Conservation (phyloP, 2,329 filamentous ascomycete genomes). For the Arthroderma sp. region DNA sequence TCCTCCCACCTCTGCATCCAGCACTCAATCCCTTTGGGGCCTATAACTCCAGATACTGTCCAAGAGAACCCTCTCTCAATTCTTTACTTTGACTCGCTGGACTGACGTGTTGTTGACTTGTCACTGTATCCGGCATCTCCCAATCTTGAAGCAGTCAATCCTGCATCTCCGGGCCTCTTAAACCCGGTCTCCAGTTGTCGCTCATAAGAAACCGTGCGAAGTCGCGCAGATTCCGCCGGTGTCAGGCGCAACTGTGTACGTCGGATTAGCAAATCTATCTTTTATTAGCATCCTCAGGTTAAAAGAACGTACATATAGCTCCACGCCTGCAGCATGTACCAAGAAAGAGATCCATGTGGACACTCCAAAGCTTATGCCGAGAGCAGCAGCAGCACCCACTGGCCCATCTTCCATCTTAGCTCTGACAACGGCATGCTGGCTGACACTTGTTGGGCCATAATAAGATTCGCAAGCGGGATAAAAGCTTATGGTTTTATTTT, state of each 20-base stretch:
- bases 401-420: conserved; percentile 7
- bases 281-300: too few species aligned
- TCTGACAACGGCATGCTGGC: conserved; percentile 6
- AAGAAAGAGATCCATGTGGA: conserved; percentile 30
- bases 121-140: conserved; percentile 20
- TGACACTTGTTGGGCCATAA: neutral
- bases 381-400: conserved; percentile 1
- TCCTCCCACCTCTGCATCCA: too few species aligned
- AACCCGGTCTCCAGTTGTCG: conserved; percentile 43
- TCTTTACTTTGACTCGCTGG: too few species aligned
- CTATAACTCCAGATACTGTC: too few species aligned
- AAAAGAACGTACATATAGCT: conserved; percentile 26
- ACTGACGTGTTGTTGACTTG: too few species aligned
- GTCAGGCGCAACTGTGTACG: conserved; percentile 28
- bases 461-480: conserved; percentile 1
- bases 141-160: conserved; percentile 31
- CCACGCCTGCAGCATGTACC: conserved; percentile 38
- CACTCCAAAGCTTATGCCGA: conserved; percentile 5
- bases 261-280: too few species aligned
- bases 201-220: conserved; percentile 44
- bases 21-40: too few species aligned
- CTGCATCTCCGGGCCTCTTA: conserved; percentile 35
- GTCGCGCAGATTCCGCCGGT: conserved; percentile 39
- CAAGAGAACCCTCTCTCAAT: too few species aligned
- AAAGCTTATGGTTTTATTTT: neutral